Base-by-base conservation (phyloP, 225 moss, liverwort and hornwort species). In the Rhytidiadelphus loreus region DNA sequence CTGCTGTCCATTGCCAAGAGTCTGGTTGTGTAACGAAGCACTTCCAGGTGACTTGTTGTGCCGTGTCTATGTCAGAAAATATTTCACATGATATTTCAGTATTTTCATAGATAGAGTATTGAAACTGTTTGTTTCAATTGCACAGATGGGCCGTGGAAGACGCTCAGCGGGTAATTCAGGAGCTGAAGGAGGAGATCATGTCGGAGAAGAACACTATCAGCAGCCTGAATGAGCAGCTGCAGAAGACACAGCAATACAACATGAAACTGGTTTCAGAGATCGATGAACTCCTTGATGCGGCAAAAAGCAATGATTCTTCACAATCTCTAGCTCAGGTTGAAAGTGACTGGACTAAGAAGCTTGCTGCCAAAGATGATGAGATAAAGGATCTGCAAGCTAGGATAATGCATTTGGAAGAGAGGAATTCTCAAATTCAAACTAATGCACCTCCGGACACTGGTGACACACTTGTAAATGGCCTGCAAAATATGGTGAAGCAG, bases 191-290 rank as follows among this genome's bases (percentile, higher is more conserved):
- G 80, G 98, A 97, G 88, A 91, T 95, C 12, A 89, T 81, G 83
- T 94, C 88, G 82, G 94, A 98, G 86, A 98, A 97, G 77, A 95
- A 89, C 19, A 93, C 95, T 53, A 97, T 95, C 85, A 88, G 89
- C 83, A 95, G 94, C 86, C 86, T 98, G 48, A 95, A 92, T 87
- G 77, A 93, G 80, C 98, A 97, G 79, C 87, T 98, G 73, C 95
- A 92, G 80, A 97, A 95, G 92, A 98, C 96, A 33, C 97, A 98
- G 83, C 95, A 98, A 87, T 87, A 94, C 62, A 98, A 95, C 87
- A 89, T 95, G 91, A 95, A 96, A 88, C 91, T 98, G 53, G 94
- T 98, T 83, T 85, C 93, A 68, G 98, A 93, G n/a, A 94, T 98
- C 55, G 96, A 92, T 90, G 98, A 97, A 73, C 82, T 96, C 81